A percentile compares a stretch with the other conserved stretches of the same genome.
phyloP scores from a whole-genome alignment of 169 alveolate species.

The Eimeria necatrix region DNA sequence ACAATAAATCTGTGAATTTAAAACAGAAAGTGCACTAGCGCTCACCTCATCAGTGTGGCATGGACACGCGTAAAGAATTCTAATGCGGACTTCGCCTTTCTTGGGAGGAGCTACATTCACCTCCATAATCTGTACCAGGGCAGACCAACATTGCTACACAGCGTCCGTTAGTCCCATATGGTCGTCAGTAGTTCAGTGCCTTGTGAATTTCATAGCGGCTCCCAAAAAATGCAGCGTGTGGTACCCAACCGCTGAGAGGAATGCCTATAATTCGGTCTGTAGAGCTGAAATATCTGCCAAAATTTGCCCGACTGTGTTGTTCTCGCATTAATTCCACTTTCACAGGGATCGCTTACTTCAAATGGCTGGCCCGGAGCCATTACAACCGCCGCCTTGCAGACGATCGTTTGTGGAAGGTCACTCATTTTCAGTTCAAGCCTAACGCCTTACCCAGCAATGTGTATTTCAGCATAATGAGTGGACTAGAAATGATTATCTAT shows the following conservation, averaged over 20 bases:
- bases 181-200: too few relatives aligned
- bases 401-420: conserved; percentile 42
- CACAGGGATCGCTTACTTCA: neutral
- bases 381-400: conserved; percentile 76
- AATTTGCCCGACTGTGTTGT: neutral
- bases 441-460: too few relatives aligned
- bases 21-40: neutral
- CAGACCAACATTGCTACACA: neutral
- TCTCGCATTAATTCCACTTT: neutral
- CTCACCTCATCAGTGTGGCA: conserved; percentile 92
- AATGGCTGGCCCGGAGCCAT: conserved; percentile 72
- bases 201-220: neutral
- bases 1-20: neutral
- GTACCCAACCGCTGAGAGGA: too few relatives aligned
- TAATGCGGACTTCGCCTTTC: conserved; percentile 89
- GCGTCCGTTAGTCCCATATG: neutral
- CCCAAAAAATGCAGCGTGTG: neutral
- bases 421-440: neutral
- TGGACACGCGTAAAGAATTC: conserved; percentile 87
- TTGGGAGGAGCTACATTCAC: conserved; percentile 88
- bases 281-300: neutral
- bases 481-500: too few relatives aligned
- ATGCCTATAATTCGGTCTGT: too few relatives aligned
- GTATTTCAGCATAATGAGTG: too few relatives aligned
- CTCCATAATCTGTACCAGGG: conserved; percentile 79